Conservation (phyloP, 164 flowering plant species). For the Dillenia suffruticosa region DNA sequence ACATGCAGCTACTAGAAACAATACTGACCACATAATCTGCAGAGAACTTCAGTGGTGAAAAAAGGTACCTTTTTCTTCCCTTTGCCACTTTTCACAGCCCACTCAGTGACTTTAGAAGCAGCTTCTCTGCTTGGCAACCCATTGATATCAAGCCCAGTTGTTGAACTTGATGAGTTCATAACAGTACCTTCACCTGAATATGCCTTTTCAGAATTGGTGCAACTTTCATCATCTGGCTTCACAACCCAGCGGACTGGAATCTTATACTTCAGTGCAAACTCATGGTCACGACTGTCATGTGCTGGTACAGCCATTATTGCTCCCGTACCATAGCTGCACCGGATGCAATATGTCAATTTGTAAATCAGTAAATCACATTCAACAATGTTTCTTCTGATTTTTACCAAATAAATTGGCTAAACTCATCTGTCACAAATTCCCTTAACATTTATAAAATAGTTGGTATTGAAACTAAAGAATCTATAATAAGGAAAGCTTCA, state of each 20-base stretch:
- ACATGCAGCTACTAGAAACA: background rate
- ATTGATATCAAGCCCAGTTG: conserved; percentile 67
- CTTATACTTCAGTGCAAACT: conserved; percentile 77
- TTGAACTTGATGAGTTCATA: conserved; percentile 64
- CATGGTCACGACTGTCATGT: conserved; percentile 87
- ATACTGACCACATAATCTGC: background rate
- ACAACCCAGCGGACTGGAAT: conserved; percentile 75
- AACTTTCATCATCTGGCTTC: conserved; percentile 37
- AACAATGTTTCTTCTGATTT: background rate
- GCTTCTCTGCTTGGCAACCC: conserved; percentile 69
- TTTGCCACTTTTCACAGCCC: conserved; percentile 76
- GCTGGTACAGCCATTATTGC: conserved; percentile 99
- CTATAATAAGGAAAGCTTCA: background rate
- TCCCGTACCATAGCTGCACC: conserved; percentile 94
- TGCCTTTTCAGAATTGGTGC: conserved; percentile 29
- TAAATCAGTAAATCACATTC: conserved; percentile 7
- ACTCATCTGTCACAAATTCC: no score
- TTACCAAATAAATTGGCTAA: background rate
- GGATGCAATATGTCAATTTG: background rate
- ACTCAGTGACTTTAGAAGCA: conserved; percentile 60
- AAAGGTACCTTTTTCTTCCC: conserved; percentile 77
- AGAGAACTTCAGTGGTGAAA: background rate
- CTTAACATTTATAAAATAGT: no score
- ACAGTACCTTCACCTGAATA: conserved; percentile 72
- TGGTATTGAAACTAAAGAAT: background rate